Evolutionary conservation across 2,329 filamentous ascomycete species (phyloP).

Genomic region (Alternaria incomplexa): DNA sequence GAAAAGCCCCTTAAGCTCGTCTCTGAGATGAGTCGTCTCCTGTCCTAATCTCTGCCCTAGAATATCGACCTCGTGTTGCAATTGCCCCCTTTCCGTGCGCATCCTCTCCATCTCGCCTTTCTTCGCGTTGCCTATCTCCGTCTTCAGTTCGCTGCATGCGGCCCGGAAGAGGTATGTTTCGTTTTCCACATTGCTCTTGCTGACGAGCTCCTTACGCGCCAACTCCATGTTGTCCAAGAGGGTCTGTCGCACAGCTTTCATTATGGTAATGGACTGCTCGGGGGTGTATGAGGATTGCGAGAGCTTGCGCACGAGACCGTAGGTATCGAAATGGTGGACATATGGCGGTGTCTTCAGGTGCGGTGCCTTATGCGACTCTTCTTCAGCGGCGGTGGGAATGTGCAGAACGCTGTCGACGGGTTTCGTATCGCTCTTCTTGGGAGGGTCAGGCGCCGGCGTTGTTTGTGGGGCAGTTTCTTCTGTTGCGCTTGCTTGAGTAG

Average conservation of each 20-base stretch:
- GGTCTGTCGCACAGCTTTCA: conserved; percentile 87
- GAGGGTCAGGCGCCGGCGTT: conserved; percentile 26
- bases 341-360: conserved; percentile 78
- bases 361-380: conserved; percentile 60
- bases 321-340: conserved; percentile 96
- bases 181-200: conserved; percentile 93
- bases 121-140: conserved; percentile 81
- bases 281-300: conserved; percentile 72
- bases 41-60: conserved; percentile 83
- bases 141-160: conserved; percentile 88
- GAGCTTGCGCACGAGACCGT: conserved; percentile 83
- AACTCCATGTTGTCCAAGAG: conserved; percentile 80
- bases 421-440: conserved; percentile 36
- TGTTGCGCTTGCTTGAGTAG: conserved; percentile 14
- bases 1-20: conserved; percentile 94
- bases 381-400: conserved; percentile 48
- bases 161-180: conserved; percentile 93
- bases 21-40: conserved; percentile 80
- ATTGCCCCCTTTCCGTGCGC: conserved; percentile 79
- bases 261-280: conserved; percentile 79
- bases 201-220: conserved; percentile 80
- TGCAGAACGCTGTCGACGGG: conserved; percentile 51
- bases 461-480: conserved; percentile 16
- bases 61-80: conserved; percentile 97
- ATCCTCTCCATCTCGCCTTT: conserved; percentile 80